phyloP scores from a whole-genome alignment of 306 rosid species.

The Rosa rugosa region DNA sequence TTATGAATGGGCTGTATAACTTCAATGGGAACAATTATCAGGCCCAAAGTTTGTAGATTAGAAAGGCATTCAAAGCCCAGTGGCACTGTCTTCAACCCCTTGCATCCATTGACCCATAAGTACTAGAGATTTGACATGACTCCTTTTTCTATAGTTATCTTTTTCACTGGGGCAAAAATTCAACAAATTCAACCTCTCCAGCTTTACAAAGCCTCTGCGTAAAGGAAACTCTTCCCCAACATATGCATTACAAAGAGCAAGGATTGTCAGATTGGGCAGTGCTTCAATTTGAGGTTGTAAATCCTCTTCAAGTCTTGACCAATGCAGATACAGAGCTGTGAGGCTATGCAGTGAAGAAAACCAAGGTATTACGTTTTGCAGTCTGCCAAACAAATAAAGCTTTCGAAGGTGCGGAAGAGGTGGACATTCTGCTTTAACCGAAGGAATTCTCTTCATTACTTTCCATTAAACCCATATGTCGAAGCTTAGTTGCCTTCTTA shows the following conservation, averaged over 20 bases:
- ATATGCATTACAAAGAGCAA: not conserved
- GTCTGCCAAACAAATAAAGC: no score
- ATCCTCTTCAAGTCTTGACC: no score
- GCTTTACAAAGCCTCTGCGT: not conserved
- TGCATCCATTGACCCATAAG: not conserved
- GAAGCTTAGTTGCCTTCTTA: no score
- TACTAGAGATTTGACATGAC: not conserved
- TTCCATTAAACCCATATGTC: not conserved
- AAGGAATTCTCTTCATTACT: not conserved
- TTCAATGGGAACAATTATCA: not conserved
- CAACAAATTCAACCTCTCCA: rapidly evolving
- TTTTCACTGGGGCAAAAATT: not conserved
- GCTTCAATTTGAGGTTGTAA: no score
- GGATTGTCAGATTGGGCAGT: not conserved
- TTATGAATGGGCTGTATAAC: not conserved
- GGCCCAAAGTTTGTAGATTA: not conserved
- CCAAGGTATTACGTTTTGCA: no score
- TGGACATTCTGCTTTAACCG: not conserved
- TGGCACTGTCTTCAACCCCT: slow-evolving; percentile 9
- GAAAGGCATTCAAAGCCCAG: slow-evolving; percentile 11
- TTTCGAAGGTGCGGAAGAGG: slow-evolving; percentile 3
- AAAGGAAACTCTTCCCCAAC: not conserved
- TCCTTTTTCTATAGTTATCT: not conserved
- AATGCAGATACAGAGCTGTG: no score
- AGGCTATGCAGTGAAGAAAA: no score